Conservation (phyloP, 805 yeast genomes). For the Torulaspora gathmanii region DNA sequence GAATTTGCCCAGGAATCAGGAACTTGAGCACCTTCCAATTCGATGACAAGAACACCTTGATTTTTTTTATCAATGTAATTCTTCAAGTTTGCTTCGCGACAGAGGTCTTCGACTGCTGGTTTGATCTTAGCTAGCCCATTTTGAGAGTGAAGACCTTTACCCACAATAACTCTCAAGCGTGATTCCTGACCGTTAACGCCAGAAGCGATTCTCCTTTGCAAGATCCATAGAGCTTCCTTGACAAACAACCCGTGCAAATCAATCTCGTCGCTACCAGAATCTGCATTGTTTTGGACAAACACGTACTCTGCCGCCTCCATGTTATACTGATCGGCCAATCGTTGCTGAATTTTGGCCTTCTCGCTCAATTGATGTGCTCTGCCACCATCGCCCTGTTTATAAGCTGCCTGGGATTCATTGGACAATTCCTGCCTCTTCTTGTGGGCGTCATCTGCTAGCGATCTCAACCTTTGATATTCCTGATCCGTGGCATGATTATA, state of each 20-base stretch:
- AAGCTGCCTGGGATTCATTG: slow-evolving; percentile 72
- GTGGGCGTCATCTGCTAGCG: slow-evolving; percentile 63
- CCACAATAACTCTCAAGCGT: slow-evolving; percentile 77
- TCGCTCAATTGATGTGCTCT: slow-evolving; percentile 70
- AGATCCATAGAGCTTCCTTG: slow-evolving; percentile 75
- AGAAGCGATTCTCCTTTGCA: slow-evolving; percentile 67
- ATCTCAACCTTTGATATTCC: slow-evolving; percentile 59
- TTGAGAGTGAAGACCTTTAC: slow-evolving; percentile 83
- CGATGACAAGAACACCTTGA: slow-evolving; percentile 74
- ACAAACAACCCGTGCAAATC: slow-evolving; percentile 91
- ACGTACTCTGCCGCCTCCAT: slow-evolving; percentile 85
- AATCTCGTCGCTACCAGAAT: slow-evolving; percentile 78
- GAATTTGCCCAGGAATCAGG: slow-evolving; percentile 38
- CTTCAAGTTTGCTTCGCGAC: slow-evolving; percentile 58
- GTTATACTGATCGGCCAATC: slow-evolving; percentile 64
- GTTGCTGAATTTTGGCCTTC: slow-evolving; percentile 55
- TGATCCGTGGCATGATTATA: slow-evolving; percentile 70
- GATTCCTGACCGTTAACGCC: slow-evolving; percentile 55
- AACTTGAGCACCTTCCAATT: slow-evolving; percentile 47
- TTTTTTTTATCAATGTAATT: slow-evolving; percentile 65
- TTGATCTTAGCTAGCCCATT: slow-evolving; percentile 80
- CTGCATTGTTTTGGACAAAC: slow-evolving; percentile 81
- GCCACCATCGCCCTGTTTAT: slow-evolving; percentile 63
- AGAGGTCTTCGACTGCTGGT: slow-evolving; percentile 81
- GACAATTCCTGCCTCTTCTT: slow-evolving; percentile 51